phyloP scores from a whole-genome alignment of 352 stramenopile genomes.

The Bremia lactucae region DNA sequence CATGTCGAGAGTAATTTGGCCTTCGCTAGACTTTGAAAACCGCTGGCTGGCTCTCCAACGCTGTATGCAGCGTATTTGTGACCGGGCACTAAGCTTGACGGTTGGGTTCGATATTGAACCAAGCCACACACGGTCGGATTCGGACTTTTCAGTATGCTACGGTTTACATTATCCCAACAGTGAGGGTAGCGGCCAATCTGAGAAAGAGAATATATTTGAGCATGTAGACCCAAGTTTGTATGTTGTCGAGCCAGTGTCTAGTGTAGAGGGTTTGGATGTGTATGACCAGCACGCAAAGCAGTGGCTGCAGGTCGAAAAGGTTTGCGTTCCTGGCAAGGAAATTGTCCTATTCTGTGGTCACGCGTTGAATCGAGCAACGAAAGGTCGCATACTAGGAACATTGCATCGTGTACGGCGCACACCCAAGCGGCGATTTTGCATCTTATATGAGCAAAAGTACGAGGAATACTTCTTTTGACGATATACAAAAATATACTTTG shows the following conservation, averaged over 20 bases:
- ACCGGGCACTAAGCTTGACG: constrained; percentile 38
- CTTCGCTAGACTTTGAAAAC: constrained; percentile 25
- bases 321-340: constrained; percentile 39
- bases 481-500: neutral
- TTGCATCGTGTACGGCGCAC: constrained; percentile 41
- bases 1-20: constrained; percentile 38
- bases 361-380: constrained; percentile 30
- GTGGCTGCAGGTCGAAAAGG: constrained; percentile 40
- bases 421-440: constrained; percentile 32
- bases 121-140: constrained; percentile 20
- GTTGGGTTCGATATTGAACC: constrained; percentile 31
- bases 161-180: constrained; percentile 53
- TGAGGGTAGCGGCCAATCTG: constrained; percentile 35
- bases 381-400: constrained; percentile 39
- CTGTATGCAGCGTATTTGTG: constrained; percentile 39
- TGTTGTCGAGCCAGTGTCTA: constrained; percentile 43
- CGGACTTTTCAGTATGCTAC: constrained; percentile 54
- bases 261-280: constrained; percentile 43
- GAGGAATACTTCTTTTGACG: constrained; percentile 37
- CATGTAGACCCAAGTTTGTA: constrained; percentile 54
- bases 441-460: constrained; percentile 65
- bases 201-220: constrained; percentile 52
- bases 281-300: constrained; percentile 40
- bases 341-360: constrained; percentile 55
- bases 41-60: constrained; percentile 34